Evolutionary conservation across 2,329 filamentous ascomycete species (phyloP), one percentile per base, ranked within the genome.

Genomic region (Calcarisporium arbuscula): DNA sequence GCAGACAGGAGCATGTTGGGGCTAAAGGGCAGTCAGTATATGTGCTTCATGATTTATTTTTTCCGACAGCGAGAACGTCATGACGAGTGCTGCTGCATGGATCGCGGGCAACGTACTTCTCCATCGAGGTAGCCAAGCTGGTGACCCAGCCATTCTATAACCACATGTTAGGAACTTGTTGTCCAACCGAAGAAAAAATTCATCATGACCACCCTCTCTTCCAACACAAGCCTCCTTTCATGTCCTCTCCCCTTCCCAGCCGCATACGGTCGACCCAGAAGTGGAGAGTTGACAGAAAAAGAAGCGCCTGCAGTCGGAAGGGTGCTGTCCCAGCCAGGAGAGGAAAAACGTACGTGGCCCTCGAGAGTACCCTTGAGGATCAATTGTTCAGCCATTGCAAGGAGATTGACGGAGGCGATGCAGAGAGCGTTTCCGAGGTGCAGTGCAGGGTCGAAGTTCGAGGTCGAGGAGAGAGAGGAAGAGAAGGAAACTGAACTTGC

Each of bases 1-100:
- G 77, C 90, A 54, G 92, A 98, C 60, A 98, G 82, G 67, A 98
- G 89, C 90, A 98, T 96, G 80, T 98, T 96, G 64, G 92, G 92
- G 85, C 87, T 79, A 54, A 44, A 41, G 32, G 39, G 47, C 38
- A 44, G 45, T 53, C 39, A 53, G 49, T 37, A 35, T 16, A 15
- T 12, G 14, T 6, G 20, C 17, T 14, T 16, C 21, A 14, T 12
- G 18, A 17, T 26, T 29, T 8, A 25, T 29, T 19, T 19, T 19
- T 11, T 15, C 27, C 10, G 9, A 15, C 15, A 8, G 16, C 27
- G 9, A 29, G 27, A 9, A 9, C 10, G 15, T 15, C 10, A 11
- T 9, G 15, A 29, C 9, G 33, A n/a, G 6, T 35, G 27, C 30
- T 34, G 36, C 22, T n/a, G n/a, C n/a, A n/a, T n/a, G n/a, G n/a